Conservation (phyloP, 257 asterid species). For the Solanum dulcamara region DNA sequence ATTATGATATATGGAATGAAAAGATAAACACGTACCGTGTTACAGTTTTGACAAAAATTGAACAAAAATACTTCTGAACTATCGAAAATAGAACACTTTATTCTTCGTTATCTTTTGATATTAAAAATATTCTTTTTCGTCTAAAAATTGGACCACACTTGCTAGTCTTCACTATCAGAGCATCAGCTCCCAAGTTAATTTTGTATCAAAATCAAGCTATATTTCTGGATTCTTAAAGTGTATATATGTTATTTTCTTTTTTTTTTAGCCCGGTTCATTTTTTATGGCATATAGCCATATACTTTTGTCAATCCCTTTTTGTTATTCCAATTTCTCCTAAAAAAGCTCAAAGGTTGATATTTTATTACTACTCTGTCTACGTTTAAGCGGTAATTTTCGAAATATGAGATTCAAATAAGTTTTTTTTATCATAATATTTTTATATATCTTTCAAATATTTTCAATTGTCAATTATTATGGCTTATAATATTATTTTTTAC, state of each 20-base stretch:
- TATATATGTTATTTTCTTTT: neutral
- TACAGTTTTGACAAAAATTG: neutral
- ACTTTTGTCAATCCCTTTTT: neutral
- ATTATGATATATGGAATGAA: neutral
- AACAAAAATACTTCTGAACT: neutral
- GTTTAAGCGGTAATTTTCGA: fast-evolving
- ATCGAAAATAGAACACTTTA: neutral
- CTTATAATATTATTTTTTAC: too few species aligned
- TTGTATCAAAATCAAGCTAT: neutral
- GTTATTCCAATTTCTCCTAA: neutral
- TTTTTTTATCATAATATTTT: too few species aligned
- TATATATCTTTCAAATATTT: too few species aligned
- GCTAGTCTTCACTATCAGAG: neutral
- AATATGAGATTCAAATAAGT: neutral
- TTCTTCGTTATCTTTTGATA: neutral
- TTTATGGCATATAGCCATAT: neutral
- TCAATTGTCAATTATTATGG: too few species aligned
- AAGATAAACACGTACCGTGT: neutral
- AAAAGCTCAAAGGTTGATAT: neutral
- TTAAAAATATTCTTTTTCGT: neutral
- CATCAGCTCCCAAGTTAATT: neutral
- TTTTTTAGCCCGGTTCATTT: neutral
- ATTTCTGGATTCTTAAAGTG: neutral
- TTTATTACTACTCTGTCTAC: fast-evolving
- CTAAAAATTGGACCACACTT: neutral